Evolutionary conservation across 164 flowering plant genomes (phyloP), one percentile per base, ranked within the genome.

Genomic region (Vitis rupestris): DNA sequence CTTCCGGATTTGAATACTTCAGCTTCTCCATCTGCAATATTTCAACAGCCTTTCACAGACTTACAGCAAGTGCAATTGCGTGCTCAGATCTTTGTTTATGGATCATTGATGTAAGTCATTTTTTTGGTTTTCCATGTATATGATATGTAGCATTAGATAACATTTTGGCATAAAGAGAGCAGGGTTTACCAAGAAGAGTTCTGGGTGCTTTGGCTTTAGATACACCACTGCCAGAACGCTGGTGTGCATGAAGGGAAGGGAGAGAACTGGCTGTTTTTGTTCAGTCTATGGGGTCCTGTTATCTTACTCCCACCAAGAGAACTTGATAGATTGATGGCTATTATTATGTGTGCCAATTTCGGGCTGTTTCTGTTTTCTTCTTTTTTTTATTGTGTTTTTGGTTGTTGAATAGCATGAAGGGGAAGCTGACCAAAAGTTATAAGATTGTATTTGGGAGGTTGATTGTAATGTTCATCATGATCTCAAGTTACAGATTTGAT

Each of bases 81-180:
- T 73, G 98, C 99, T 19, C 99, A 96, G 84, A 96, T 96, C 11
- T 87, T 92, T 86, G 99, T 96, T 59, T 96, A 96, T 85, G 99
- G 99, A 74, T 90, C 98, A 74, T 73, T 96, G 50, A 93, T 96
- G 99, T 96, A 76, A 86, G 99, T 83, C 8, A 50, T 59, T 8
- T 63, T 13, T 59, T 50, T 63, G 12, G 44, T 37, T 37, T 37
- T 37, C 7, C 44, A 59, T 15, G 13, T 37, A 3, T 55, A 17
- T 52, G 19, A 10, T 17, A 12, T 2, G 29, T 69, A 6, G 7
- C 44, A 37, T 37, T 3, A 37, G 44, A 37, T 37, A 37, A 29
- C 37, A 17, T 54, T 14, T 8, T 49, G 11, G 48, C 37, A 51
- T 49, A 50, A 60, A 23, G 52, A 48, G 5, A 14, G 3, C 29